These are phyloP conservation scores for Huntiella abstrusa DNA, from an alignment of 2,329 filamentous ascomycete species.

Conservation along the genomic window DNA sequence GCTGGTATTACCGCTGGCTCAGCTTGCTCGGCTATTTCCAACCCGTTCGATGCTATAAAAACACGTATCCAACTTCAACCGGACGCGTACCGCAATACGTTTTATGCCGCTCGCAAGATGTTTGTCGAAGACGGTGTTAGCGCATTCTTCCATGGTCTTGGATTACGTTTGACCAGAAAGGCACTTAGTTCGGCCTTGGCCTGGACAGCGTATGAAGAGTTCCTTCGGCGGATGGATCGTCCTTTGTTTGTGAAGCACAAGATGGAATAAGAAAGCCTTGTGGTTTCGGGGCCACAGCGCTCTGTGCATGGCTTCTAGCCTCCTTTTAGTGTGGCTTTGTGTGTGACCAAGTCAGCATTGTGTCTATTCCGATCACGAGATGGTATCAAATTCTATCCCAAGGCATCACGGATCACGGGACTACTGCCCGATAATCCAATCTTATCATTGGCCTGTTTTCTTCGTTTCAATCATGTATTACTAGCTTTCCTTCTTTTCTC, in stretches of 20 bases:
- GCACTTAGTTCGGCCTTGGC: conserved; percentile 85
- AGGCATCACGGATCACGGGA: too few relatives aligned
- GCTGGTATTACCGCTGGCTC: conserved; percentile 68
- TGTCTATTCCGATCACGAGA: too few relatives aligned
- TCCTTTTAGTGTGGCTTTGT: too few relatives aligned
- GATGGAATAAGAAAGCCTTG: conserved; percentile 3
- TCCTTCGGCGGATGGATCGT: conserved; percentile 50
- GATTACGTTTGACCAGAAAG: conserved; percentile 74
- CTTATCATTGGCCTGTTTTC: not conserved
- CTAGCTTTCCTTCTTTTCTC: not conserved
- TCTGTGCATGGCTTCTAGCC: too few relatives aligned
- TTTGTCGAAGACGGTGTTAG: conserved; percentile 60
- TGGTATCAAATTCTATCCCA: too few relatives aligned
- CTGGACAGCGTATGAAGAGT: conserved; percentile 92
- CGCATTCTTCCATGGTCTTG: conserved; percentile 71
- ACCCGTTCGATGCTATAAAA: conserved; percentile 94
- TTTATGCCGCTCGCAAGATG: conserved; percentile 61
- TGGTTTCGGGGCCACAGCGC: not conserved
- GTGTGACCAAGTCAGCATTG: too few relatives aligned
- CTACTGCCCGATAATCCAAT: not conserved
- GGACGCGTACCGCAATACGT: conserved; percentile 60
- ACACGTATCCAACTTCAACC: conserved; percentile 87
- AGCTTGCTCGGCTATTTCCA: conserved; percentile 72
- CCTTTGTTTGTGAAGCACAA: conserved; percentile 6
- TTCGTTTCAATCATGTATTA: not conserved